These are phyloP conservation scores for Neopestalotiopsis rosae DNA, from an alignment of 2,329 filamentous ascomycete species.

Conservation along the genomic window DNA sequence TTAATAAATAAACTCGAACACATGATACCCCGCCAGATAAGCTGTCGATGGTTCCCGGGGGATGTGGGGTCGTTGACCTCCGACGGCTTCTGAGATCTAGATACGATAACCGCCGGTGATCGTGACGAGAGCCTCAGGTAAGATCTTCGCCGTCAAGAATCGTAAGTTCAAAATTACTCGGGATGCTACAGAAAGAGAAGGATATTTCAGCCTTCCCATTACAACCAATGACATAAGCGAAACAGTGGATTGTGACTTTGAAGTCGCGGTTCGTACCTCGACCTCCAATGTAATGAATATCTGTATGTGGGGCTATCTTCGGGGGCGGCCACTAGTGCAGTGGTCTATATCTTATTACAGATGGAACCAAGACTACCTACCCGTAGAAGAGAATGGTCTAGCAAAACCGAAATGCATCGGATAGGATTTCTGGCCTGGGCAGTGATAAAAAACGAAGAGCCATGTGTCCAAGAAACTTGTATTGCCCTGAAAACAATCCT, in stretches of 20 bases:
- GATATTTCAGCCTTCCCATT: background rate
- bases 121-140: background rate
- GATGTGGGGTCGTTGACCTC: conserved; percentile 14
- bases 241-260: background rate
- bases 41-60: background rate
- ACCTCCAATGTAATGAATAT: too few species aligned
- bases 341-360: too few species aligned
- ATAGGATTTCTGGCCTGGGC: too few species aligned
- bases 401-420: too few species aligned
- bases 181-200: background rate
- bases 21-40: conserved; percentile 18
- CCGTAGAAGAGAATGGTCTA: too few species aligned
- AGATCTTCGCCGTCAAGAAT: background rate
- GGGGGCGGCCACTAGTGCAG: too few species aligned
- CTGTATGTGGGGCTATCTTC: too few species aligned
- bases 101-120: conserved; percentile 19
- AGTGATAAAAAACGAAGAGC: too few species aligned
- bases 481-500: too few species aligned
- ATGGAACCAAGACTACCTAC: rapidly evolving
- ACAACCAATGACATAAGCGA: background rate
- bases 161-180: background rate
- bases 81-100: conserved; percentile 6
- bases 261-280: too few species aligned
- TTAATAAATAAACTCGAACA: conserved; percentile 9
- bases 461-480: too few species aligned